Evolutionary conservation across 2,329 filamentous ascomycete genomes (phyloP), one percentile per base, ranked within the genome.

Genomic region (Pyrenophora teres): DNA sequence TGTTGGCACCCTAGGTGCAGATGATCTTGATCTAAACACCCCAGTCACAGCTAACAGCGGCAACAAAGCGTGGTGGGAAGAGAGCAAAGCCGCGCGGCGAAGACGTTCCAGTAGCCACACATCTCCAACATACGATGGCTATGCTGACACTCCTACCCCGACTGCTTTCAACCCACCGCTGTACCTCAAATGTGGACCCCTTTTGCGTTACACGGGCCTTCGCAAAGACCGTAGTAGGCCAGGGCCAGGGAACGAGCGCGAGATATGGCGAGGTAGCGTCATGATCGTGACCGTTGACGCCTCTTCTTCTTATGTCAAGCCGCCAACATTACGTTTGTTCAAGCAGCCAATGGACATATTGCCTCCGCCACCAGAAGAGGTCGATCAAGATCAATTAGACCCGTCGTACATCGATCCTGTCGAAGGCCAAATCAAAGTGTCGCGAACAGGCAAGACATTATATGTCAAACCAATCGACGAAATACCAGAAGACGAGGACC

Each of bases 261-360:
- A 96, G 64, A 86, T 93, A 16, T 99, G 94, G 94, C 85, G 92
- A 71, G 94, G 94, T 4, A 95, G 86, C 54, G 82, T 97, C 50
- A 92, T 99, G 90, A 96, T 99, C 64, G 92, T 99, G 18, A 97
- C 94, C 0, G 82, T 86, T 45, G 93, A 99, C 67, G 82, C 84
- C 2, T 83, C 88, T 35, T 97, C 93, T 2, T 89, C 88, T 0
- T 96, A 97, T 67, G 86, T 90, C 40, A 83, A 83, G n/a, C 73
- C 78, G 0, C 94, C 94, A 3, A 89, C 83, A 0, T 77, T 99
- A 58, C 84, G 92, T 37, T 74, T 99, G 3, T 99, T 97, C 71
- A 86, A 88, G 6, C 92, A 97, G 68, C 88, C 91, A 1, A 88
- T 93, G 72, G 88, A 92, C 56, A 78, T 96, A 15, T 78, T 96